Percentiles rank a stretch among this genome's conserved stretches.
These are phyloP conservation scores for Trichosporon sp. DNA, from an alignment of 1,284 basidiomycete genomes.

Conservation along the genomic window DNA sequence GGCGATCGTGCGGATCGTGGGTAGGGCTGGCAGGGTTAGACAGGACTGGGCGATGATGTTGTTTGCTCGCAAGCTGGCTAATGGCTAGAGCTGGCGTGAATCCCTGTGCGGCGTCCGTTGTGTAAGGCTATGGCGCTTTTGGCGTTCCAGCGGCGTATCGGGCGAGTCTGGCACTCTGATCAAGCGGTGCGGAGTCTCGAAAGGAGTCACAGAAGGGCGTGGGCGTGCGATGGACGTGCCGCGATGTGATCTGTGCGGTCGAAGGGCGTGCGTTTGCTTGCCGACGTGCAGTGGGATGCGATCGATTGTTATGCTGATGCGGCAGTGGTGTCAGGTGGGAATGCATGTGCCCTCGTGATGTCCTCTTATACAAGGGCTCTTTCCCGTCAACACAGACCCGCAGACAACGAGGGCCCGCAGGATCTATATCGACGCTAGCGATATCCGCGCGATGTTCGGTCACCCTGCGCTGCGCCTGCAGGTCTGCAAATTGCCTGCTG, in stretches of 20 bases:
- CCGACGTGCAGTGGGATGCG: neutral
- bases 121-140: neutral
- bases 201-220: neutral
- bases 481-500: too few species aligned
- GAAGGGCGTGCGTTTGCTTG: neutral
- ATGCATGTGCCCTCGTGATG: neutral
- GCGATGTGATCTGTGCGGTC: neutral
- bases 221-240: neutral
- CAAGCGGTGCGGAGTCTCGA: neutral
- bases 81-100: neutral
- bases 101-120: neutral
- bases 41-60: neutral
- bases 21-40: neutral
- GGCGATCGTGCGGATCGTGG: conserved; percentile 4
- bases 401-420: neutral
- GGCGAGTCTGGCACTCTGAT: neutral
- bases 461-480: neutral
- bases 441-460: neutral
- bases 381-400: neutral
- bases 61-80: neutral
- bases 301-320: neutral
- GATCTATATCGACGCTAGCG: neutral
- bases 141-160: conserved; percentile 7
- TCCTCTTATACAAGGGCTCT: neutral
- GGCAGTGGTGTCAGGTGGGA: neutral